Evolutionary conservation across 192 early-diverging fungal genomes (phyloP), one percentile per base, ranked within the genome.

Genomic region (Pecoramyces ruminantium): DNA sequence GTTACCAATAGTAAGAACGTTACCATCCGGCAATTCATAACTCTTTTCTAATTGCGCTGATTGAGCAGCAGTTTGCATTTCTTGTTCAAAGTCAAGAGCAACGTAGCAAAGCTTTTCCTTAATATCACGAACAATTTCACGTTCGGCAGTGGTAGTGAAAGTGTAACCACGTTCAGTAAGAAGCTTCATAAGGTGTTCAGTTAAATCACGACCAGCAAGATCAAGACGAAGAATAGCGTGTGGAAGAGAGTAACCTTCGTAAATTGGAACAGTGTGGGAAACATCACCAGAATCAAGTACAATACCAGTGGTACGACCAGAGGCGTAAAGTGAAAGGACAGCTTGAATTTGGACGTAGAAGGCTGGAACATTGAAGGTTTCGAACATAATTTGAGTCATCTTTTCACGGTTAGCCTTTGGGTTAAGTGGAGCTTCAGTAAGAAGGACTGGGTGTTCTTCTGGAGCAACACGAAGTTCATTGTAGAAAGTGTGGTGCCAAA

Each of bases 321-420:
- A 96, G 78, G 96, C 95, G 87, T 97, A 97, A 40, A 97, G 91
- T 83, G 97, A 95, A 34, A 99, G 90, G 13, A 97, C 97, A 79
- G 96, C 96, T 79, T 97, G 96, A 87, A 97, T 98, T 85, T 92
- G 90, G 80, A 99, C 96, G 87, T 97, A 99, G 92, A 98, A 96
- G 80, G 95, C 97, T 81, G 95, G 95, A 78, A 92, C 90, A 86
- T 96, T 96, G 92, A 97, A 98, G 83, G 95, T 95, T 90, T 98
- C 97, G 84, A 98, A 99, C 96, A 97, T 97, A 86, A 99, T 96
- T 89, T 99, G 95, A 82, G 94, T 95, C 96, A 97, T 98, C 93
- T 96, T 97, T 86, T 97, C 96, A 85, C 97, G 95, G 92, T 99
- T 98, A 84, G 90, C 92, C 91, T 96, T 97, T 85, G 96, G 95